phyloP scores from a whole-genome alignment of 2,329 filamentous ascomycete species.

The Biscogniauxia mediterranea region DNA sequence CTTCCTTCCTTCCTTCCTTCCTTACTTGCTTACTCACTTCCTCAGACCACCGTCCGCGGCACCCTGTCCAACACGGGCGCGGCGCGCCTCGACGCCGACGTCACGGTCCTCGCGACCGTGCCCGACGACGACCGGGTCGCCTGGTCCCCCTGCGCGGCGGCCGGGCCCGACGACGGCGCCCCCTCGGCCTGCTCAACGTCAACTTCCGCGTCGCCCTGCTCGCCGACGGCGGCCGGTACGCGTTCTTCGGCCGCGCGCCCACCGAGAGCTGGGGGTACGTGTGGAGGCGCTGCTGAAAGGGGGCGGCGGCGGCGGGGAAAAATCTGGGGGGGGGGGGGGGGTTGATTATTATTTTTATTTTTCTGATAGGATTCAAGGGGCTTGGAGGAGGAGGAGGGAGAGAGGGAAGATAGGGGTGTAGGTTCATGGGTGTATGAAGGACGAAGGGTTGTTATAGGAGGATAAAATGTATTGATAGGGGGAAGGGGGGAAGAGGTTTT shows the following conservation, averaged over 20 bases:
- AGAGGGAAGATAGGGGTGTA: background rate
- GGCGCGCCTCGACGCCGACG: conserved; percentile 27
- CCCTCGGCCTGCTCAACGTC: conserved; percentile 39
- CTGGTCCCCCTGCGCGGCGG: conserved; percentile 37
- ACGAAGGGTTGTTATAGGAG: too few species aligned
- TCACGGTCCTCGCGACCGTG: conserved; percentile 31
- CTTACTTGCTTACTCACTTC: conserved; percentile 1
- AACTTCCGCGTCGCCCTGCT: conserved; percentile 40
- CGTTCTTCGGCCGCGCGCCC: conserved; percentile 35
- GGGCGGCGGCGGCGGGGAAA: too few species aligned
- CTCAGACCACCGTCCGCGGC: conserved; percentile 31
- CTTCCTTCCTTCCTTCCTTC: background rate
- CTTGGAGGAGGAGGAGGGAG: too few species aligned
- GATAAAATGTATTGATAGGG: too few species aligned
- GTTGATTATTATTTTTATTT: too few species aligned
- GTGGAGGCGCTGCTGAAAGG: conserved; percentile 35
- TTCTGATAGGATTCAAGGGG: too few species aligned
- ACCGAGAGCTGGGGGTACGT: conserved; percentile 37
- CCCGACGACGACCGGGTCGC: conserved; percentile 25
- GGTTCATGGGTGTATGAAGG: too few species aligned
- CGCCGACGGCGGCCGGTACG: conserved; percentile 30
- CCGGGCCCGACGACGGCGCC: conserved; percentile 27
- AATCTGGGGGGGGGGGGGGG: too few species aligned
- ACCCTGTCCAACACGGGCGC: conserved; percentile 26
- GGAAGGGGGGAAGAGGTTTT: too few species aligned